These are phyloP conservation scores for Inga oerstediana DNA, from an alignment of 306 rosid genomes.

Conservation along the genomic window DNA sequence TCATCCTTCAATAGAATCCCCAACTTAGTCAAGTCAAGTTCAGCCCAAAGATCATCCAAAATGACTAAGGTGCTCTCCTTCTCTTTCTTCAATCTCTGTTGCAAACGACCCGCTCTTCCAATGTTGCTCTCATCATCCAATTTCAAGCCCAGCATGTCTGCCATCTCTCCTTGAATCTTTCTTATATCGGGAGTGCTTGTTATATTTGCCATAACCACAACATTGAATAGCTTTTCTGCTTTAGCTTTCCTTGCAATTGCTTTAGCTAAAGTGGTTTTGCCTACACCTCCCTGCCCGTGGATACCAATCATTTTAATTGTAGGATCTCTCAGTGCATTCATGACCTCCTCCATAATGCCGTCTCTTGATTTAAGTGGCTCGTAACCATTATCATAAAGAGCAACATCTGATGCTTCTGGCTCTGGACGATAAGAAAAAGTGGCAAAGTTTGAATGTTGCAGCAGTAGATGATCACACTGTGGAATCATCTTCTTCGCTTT, in stretches of 20 bases:
- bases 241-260: slow-evolving; percentile 4
- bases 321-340: not conserved
- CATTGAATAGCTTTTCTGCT: not conserved
- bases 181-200: not conserved
- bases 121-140: too few relatives aligned
- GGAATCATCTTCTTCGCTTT: too few relatives aligned
- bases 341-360: not conserved
- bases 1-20: slow-evolving; percentile 1
- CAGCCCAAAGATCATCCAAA: slow-evolving; percentile 10
- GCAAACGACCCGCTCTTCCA: too few relatives aligned
- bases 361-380: not conserved
- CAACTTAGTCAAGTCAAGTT: not conserved
- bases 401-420: too few relatives aligned
- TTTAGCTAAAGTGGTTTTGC: slow-evolving; percentile 36
- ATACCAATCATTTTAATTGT: not conserved
- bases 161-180: too few relatives aligned
- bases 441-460: too few relatives aligned
- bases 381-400: too few relatives aligned
- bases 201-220: slow-evolving; percentile 7
- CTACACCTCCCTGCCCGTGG: slow-evolving; percentile 32
- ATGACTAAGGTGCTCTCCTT: not conserved
- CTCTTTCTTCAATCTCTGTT: not conserved
- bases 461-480: too few relatives aligned
- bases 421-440: too few relatives aligned
- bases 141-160: too few relatives aligned